phyloP scores from a whole-genome alignment of 148 eudicot species.

The Vaccinium macrocarpon region DNA sequence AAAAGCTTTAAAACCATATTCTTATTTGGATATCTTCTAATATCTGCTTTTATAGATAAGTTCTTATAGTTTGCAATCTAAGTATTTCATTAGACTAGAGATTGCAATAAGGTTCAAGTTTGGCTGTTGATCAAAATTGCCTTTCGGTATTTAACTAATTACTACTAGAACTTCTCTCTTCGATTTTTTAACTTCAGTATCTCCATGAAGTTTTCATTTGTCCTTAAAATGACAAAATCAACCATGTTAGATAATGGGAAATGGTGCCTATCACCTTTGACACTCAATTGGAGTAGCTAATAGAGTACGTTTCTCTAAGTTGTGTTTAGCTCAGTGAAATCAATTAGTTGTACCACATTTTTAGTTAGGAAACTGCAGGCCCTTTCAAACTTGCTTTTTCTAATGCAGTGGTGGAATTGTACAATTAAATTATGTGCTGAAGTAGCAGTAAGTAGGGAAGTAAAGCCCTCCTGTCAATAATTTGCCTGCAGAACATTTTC shows the following conservation, averaged over 20 bases:
- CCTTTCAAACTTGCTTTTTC: background rate
- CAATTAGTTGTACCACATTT: background rate
- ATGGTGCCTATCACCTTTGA: background rate
- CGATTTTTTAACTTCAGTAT: background rate
- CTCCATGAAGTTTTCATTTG: background rate
- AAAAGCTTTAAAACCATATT: background rate
- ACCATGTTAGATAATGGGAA: background rate
- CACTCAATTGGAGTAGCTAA: background rate
- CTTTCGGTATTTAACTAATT: background rate
- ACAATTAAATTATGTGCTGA: background rate
- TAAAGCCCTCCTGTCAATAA: background rate
- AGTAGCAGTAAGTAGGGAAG: background rate
- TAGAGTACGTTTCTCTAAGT: background rate
- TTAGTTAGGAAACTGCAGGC: background rate
- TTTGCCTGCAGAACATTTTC: background rate
- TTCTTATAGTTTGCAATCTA: background rate
- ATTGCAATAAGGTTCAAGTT: constrained; percentile 6
- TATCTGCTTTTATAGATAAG: background rate
- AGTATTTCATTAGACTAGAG: background rate
- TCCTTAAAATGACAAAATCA: background rate
- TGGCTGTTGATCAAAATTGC: constrained; percentile 6
- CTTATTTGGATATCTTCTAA: background rate
- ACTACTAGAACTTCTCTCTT: background rate
- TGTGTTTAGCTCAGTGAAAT: background rate
- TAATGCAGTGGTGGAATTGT: background rate